phyloP scores from a whole-genome alignment of 2,329 filamentous ascomycete genomes.

The Pseudogymnoascus sp. region DNA sequence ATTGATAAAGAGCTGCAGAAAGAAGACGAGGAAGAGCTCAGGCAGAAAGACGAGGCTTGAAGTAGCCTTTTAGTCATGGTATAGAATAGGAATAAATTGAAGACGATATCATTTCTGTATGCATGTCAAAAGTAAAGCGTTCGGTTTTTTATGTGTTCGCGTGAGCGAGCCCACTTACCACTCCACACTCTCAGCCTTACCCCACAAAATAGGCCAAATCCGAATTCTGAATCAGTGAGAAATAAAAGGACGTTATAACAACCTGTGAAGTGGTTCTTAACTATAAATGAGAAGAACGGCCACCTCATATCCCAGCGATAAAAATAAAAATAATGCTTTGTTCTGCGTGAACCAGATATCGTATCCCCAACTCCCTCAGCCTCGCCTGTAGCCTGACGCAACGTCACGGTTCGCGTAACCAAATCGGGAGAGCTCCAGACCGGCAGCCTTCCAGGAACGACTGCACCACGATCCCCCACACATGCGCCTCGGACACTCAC shows the following conservation, averaged over 20 bases:
- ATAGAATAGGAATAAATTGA: neutral
- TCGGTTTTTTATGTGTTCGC: neutral
- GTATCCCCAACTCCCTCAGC: neutral
- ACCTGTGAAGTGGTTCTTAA: neutral
- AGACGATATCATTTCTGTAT: neutral
- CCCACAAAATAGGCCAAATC: neutral
- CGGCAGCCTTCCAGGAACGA: neutral
- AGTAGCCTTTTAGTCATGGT: neutral
- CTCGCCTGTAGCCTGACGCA: constrained; percentile 1
- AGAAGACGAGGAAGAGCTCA: constrained; percentile 58
- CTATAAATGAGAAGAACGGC: neutral
- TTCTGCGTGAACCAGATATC: neutral
- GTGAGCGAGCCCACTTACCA: neutral
- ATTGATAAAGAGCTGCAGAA: constrained; percentile 60
- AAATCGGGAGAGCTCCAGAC: constrained; percentile 4
- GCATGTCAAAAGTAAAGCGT: neutral
- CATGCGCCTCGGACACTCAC: neutral
- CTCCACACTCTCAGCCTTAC: neutral
- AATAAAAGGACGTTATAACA: neutral
- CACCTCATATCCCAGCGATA: neutral
- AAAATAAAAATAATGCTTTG: neutral
- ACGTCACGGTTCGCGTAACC: constrained; percentile 3
- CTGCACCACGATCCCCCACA: neutral
- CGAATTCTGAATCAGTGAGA: neutral
- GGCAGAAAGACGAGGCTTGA: constrained; percentile 43